A percentile compares a stretch with the other conserved stretches of the same genome.
Conservation (phyloP, 1,139 yeast species). For the Sugiyamaella xylanicola region DNA sequence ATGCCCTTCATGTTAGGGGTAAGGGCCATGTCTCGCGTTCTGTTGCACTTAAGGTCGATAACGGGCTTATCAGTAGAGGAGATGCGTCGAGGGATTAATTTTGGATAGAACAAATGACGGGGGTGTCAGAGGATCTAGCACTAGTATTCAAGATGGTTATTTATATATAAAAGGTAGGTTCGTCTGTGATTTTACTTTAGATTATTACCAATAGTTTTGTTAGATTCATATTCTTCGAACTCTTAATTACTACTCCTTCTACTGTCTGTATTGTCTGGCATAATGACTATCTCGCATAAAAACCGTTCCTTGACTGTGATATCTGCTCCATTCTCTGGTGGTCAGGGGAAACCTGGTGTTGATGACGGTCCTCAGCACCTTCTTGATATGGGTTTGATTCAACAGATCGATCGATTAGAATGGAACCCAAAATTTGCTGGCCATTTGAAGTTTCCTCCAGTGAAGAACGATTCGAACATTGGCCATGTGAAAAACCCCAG, state of each 20-base stretch:
- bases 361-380: slow-evolving; percentile 90
- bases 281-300: slow-evolving; percentile 2
- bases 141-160: no score
- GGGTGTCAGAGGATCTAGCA: no score
- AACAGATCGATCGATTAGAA: slow-evolving; percentile 65
- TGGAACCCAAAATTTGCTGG: slow-evolving; percentile 64
- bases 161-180: no score
- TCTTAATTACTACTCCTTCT: background rate
- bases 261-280: background rate
- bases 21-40: slow-evolving; percentile 18
- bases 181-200: no score
- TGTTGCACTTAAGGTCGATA: slow-evolving; percentile 24
- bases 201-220: no score
- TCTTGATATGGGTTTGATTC: slow-evolving; percentile 67
- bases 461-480: slow-evolving; percentile 42
- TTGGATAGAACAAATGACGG: background rate
- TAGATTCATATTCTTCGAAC: no score
- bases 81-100: slow-evolving; percentile 3
- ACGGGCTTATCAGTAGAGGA: slow-evolving; percentile 3
- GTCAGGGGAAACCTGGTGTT: slow-evolving; percentile 92
- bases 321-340: slow-evolving; percentile 93
- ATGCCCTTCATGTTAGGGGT: background rate
- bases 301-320: slow-evolving; percentile 47
- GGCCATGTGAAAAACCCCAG: slow-evolving; percentile 70
- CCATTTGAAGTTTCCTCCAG: slow-evolving; percentile 52